phyloP scores from a whole-genome alignment of 371 early-diverging fungal species.

The Neoconidiobolus thromboides region DNA sequence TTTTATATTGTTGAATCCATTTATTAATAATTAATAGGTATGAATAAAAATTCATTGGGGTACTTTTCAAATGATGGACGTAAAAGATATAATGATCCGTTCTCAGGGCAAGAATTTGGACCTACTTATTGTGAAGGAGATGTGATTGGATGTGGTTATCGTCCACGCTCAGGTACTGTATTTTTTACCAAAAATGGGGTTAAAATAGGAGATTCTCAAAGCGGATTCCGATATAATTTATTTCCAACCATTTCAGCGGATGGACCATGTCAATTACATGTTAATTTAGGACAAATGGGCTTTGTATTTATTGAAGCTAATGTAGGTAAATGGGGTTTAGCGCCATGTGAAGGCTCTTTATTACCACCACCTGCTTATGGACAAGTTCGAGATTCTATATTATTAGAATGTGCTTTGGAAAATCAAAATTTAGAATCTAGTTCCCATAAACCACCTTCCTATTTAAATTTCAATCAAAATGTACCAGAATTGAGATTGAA shows the following conservation, averaged over 20 bases:
- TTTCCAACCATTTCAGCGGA: constrained; percentile 42
- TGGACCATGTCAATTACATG: constrained; percentile 37
- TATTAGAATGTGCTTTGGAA: constrained; percentile 13
- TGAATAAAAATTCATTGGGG: constrained; percentile 48
- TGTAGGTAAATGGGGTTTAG: constrained; percentile 68
- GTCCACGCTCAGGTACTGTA: constrained; percentile 47
- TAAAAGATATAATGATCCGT: constrained; percentile 43
- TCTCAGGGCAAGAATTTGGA: constrained; percentile 35
- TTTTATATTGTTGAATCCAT: background rate
- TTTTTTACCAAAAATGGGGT: constrained; percentile 69
- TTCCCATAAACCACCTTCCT: background rate
- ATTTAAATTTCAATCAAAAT: constrained; percentile 8
- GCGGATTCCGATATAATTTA: constrained; percentile 25
- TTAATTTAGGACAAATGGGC: constrained; percentile 37
- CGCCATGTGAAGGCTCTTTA: constrained; percentile 43
- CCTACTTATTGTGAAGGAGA: constrained; percentile 41
- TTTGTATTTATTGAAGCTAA: constrained; percentile 60
- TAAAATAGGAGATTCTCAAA: constrained; percentile 31
- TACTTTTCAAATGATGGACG: constrained; percentile 42
- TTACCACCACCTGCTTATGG: constrained; percentile 43
- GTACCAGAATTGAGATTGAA: background rate
- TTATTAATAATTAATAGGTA: constrained; percentile 13
- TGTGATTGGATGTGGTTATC: constrained; percentile 57
- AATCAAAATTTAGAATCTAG: background rate
- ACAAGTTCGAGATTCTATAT: constrained; percentile 24